Conservation (phyloP, 2,329 filamentous ascomycete species). For the Cryphonectria japonica region DNA sequence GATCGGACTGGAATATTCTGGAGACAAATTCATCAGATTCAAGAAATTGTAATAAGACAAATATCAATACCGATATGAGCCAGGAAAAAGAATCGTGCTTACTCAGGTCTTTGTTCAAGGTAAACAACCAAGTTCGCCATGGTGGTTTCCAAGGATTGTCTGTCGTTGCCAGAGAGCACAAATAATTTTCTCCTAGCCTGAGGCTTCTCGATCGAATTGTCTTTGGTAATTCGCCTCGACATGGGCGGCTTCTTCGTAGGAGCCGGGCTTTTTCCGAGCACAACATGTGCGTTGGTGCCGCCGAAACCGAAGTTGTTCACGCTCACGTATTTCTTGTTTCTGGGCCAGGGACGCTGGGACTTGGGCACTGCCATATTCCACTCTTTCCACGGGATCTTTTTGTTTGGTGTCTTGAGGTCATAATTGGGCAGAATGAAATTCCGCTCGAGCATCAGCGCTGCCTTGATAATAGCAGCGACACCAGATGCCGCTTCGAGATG, state of each 20-base stretch:
- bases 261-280: constrained; percentile 44
- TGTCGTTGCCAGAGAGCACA: constrained; percentile 47
- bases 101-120: constrained; percentile 46
- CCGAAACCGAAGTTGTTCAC: constrained; percentile 55
- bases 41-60: background rate
- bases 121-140: constrained; percentile 47
- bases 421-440: constrained; percentile 54
- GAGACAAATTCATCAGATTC: background rate
- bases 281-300: constrained; percentile 50
- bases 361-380: constrained; percentile 55
- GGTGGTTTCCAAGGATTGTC: constrained; percentile 40
- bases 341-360: constrained; percentile 50
- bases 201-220: constrained; percentile 36
- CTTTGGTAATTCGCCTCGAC: constrained; percentile 33
- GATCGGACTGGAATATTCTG: constrained; percentile 45
- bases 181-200: constrained; percentile 45
- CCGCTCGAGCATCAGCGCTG: constrained; percentile 54
- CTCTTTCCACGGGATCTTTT: constrained; percentile 52
- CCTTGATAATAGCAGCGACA: constrained; percentile 57
- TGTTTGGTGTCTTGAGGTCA: constrained; percentile 54
- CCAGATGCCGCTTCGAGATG: constrained; percentile 56
- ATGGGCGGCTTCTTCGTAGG: constrained; percentile 37
- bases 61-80: background rate
- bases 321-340: constrained; percentile 53
- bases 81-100: background rate